These are phyloP conservation scores for Ganoderma sinense DNA, from an alignment of 1,284 basidiomycete genomes.

Conservation along the genomic window DNA sequence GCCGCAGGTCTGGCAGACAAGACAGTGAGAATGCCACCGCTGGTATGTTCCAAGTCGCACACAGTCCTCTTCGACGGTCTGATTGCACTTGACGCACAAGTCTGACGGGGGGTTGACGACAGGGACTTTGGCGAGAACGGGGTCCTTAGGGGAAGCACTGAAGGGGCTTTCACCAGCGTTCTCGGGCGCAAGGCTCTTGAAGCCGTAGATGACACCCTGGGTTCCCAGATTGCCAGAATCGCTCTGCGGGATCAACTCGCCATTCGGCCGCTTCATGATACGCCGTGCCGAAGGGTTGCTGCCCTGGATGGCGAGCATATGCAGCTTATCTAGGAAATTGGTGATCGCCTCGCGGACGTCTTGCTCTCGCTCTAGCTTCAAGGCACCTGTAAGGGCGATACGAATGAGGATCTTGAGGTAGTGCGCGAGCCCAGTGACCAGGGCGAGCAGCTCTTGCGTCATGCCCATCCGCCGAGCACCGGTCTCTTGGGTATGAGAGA, in stretches of 20 bases:
- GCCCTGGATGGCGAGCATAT: constrained; percentile 89
- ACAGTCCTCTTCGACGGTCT: constrained; percentile 98
- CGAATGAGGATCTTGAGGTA: constrained; percentile 99
- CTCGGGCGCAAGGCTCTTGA: constrained; percentile 88
- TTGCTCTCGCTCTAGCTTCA: constrained; percentile 94
- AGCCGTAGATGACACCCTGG: constrained; percentile 85
- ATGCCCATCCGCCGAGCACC: constrained; percentile 91
- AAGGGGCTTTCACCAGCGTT: constrained; percentile 90
- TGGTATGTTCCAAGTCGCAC: constrained; percentile 92
- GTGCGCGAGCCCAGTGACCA: constrained; percentile 97
- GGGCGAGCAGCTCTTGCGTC: constrained; percentile 96
- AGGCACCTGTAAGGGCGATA: constrained; percentile 94
- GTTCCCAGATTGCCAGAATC: constrained; percentile 71
- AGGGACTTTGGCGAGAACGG: constrained; percentile 53
- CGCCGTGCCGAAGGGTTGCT: constrained; percentile 81
- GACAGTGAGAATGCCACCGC: constrained; percentile 95
- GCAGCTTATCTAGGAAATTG: constrained; percentile 91
- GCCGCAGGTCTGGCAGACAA: constrained; percentile 85
- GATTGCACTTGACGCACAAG: constrained; percentile 88
- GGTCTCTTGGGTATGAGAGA: constrained; percentile 96
- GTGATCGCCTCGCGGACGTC: constrained; percentile 85
- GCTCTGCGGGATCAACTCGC: constrained; percentile 57
- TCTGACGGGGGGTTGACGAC: constrained; percentile 82
- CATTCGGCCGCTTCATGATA: constrained; percentile 72
- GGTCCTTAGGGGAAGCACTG: constrained; percentile 50